Conservation (phyloP, 441 rosid species). For the Geranium incanum region DNA sequence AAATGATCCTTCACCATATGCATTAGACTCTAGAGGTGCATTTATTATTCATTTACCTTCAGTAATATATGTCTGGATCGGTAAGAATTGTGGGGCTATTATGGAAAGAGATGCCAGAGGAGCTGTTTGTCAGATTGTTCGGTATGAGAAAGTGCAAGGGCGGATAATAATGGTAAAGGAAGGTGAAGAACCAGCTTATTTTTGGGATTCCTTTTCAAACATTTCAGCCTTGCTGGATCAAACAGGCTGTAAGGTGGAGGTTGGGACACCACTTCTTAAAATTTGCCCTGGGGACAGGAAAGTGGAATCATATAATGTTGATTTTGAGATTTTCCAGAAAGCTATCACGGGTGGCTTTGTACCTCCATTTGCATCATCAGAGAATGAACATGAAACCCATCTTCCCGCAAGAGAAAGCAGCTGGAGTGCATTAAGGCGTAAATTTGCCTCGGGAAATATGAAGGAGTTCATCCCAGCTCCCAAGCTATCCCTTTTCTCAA, state of each 20-base stretch:
- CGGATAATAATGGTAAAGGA: slow-evolving; percentile 61
- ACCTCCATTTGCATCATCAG: slow-evolving; percentile 72
- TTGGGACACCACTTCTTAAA: slow-evolving; percentile 34
- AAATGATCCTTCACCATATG: slow-evolving; percentile 67
- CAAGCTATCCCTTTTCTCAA: slow-evolving; percentile 47
- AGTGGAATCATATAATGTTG: slow-evolving; percentile 63
- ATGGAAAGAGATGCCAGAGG: slow-evolving; percentile 97
- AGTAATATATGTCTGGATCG: slow-evolving; percentile 78
- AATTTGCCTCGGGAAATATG: slow-evolving; percentile 67
- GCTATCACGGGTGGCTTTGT: slow-evolving; percentile 81
- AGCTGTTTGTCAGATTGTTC: slow-evolving; percentile 83
- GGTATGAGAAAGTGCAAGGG: slow-evolving; percentile 81
- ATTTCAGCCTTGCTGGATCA: slow-evolving; percentile 63
- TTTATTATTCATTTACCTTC: slow-evolving; percentile 81
- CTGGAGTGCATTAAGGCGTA: slow-evolving; percentile 76
- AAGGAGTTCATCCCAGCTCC: slow-evolving; percentile 66
- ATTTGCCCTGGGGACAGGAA: slow-evolving; percentile 49
- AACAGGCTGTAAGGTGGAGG: slow-evolving; percentile 26
- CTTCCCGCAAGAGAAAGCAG: slow-evolving; percentile 87
- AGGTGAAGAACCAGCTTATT: slow-evolving; percentile 76
- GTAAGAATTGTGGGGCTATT: slow-evolving; percentile 61
- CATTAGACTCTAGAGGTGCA: slow-evolving; percentile 92
- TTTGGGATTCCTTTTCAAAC: slow-evolving; percentile 79
- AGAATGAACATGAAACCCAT: slow-evolving; percentile 73
- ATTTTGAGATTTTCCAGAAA: slow-evolving; percentile 80